Evolutionary conservation across 202 grass and related monocot species (phyloP).

Genomic region (Carex sylvatica): DNA sequence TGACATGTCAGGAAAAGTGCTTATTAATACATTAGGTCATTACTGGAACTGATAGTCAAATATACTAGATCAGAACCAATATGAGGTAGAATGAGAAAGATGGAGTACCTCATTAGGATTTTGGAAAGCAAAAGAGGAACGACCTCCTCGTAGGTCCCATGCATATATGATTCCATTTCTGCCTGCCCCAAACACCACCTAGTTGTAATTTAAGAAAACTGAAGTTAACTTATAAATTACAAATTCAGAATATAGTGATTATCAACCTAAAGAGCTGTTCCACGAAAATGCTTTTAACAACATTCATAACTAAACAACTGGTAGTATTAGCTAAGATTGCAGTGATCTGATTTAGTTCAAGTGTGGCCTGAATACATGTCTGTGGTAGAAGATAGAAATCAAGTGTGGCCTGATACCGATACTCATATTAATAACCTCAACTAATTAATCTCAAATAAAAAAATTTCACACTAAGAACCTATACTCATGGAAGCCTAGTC

Average conservation of each 20-base stretch:
- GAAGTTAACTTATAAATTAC: background rate
- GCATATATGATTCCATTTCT: conserved; percentile 67
- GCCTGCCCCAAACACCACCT: conserved; percentile 76
- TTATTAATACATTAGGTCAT: conserved; percentile 10
- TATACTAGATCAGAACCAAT: background rate
- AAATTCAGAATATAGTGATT: background rate
- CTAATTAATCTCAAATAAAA: too few species aligned
- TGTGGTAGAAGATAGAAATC: too few species aligned
- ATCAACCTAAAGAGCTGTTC: background rate
- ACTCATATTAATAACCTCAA: too few species aligned
- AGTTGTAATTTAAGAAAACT: conserved; percentile 21
- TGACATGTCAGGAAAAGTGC: conserved; percentile 6
- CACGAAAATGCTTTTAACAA: background rate
- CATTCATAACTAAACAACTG: background rate
- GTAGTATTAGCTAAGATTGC: background rate
- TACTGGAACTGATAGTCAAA: background rate
- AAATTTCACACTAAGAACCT: too few species aligned
- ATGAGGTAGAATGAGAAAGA: background rate
- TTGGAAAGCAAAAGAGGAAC: conserved; percentile 82
- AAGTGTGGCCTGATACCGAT: too few species aligned
- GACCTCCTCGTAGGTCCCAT: conserved; percentile 93
- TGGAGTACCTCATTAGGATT: conserved; percentile 61
- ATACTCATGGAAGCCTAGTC: too few species aligned
- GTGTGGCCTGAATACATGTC: too few species aligned
- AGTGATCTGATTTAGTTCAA: too few species aligned